Percentiles rank a stretch among this genome's conserved stretches.
phyloP scores from a whole-genome alignment of 305 asterid genomes.

The Fraxinus velutina region DNA sequence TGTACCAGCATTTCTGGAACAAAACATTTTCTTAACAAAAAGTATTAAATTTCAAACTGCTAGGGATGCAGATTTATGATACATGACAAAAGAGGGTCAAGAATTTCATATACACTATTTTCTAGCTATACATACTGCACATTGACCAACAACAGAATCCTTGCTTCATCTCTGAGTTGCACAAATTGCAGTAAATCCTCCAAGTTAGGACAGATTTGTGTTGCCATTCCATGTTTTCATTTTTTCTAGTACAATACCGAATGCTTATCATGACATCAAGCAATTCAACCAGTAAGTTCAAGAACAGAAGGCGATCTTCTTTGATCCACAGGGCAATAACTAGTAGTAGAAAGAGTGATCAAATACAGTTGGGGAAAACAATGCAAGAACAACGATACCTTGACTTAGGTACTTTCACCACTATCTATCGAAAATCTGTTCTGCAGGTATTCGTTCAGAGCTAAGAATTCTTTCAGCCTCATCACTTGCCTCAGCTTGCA shows the following conservation, averaged over 20 bases:
- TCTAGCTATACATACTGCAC: neutral
- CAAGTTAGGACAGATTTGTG: neutral
- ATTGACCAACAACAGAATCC: neutral
- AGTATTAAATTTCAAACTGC: neutral
- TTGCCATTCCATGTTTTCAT: neutral
- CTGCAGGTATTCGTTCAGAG: conserved; percentile 55
- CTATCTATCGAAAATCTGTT: conserved; percentile 51
- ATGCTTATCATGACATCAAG: neutral
- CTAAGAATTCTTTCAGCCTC: conserved; percentile 89
- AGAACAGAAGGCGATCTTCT: conserved; percentile 2
- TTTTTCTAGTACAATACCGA: neutral
- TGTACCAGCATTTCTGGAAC: neutral
- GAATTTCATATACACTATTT: neutral
- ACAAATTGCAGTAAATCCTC: conserved; percentile 10
- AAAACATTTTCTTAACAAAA: neutral
- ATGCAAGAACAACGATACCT: neutral
- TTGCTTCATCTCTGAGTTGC: neutral
- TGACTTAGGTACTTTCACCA: neutral
- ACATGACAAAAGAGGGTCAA: neutral
- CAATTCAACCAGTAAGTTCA: neutral
- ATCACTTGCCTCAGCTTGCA: conserved; percentile 91
- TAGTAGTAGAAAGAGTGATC: conserved; percentile 1
- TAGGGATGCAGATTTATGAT: neutral
- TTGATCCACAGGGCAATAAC: conserved; percentile 1
- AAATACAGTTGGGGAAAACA: neutral